phyloP scores from a whole-genome alignment of 2,329 filamentous ascomycete genomes.

The Calonectria pauciramosa region DNA sequence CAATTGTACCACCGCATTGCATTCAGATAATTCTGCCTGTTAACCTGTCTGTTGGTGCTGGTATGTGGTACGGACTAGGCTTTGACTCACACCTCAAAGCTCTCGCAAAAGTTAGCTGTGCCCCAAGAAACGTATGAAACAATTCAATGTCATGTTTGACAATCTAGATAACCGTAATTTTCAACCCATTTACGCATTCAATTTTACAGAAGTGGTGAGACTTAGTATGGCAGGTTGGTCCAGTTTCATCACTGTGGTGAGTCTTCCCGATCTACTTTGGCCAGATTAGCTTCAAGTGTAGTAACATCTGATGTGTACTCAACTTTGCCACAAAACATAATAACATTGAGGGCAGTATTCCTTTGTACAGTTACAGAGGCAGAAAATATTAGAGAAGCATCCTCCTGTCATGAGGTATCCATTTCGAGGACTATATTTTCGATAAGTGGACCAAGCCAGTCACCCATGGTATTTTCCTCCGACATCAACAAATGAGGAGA shows the following conservation, averaged over 20 bases:
- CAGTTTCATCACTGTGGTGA: too few species aligned
- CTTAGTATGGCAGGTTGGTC: too few species aligned
- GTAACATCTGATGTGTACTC: too few species aligned
- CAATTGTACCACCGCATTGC: background rate
- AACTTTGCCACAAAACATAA: background rate
- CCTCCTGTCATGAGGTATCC: background rate
- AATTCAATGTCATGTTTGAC: too few species aligned
- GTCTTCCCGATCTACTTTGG: background rate
- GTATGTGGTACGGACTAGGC: background rate
- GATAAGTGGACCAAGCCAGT: background rate
- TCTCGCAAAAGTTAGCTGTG: too few species aligned
- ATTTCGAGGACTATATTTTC: background rate
- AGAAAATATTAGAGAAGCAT: background rate
- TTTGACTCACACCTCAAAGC: background rate
- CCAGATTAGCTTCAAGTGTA: background rate
- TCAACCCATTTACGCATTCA: too few species aligned
- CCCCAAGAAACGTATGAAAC: too few species aligned
- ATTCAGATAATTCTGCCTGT: background rate
- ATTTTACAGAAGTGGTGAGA: too few species aligned
- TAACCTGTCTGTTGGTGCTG: background rate
- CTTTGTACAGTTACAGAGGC: background rate
- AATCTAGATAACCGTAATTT: too few species aligned
- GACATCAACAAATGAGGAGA: background rate
- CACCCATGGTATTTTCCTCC: background rate
- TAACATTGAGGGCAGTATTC: background rate